A percentile compares a stretch with the other conserved stretches of the same genome.
These are phyloP conservation scores for Penicillium olsonii DNA, from an alignment of 2,329 filamentous ascomycete species.

Conservation along the genomic window DNA sequence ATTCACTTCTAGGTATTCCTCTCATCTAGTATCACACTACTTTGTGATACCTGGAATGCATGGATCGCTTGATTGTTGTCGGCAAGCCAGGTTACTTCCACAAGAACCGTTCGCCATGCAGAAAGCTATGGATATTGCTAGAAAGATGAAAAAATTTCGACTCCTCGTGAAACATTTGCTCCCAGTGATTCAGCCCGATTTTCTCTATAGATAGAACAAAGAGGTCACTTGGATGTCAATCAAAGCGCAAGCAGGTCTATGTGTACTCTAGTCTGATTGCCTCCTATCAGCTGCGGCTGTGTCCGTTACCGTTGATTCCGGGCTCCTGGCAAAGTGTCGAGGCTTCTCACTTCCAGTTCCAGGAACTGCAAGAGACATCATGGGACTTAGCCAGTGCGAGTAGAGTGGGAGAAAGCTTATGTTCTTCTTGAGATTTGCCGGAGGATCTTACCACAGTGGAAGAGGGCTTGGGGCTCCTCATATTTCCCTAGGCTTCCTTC, in stretches of 20 bases:
- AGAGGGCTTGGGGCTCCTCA: neutral
- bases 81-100: constrained; percentile 22
- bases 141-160: constrained; percentile 3
- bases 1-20: neutral
- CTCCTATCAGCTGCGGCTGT: constrained; percentile 18
- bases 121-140: constrained; percentile 18
- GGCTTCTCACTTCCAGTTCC: neutral
- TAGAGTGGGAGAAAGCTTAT: constrained; percentile 6
- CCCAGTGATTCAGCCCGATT: constrained; percentile 13
- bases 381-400: constrained; percentile 6
- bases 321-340: constrained; percentile 1
- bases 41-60: constrained; percentile 22
- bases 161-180: constrained; percentile 16
- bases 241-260: constrained; percentile 7
- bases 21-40: constrained; percentile 16
- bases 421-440: constrained; percentile 3
- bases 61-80: constrained; percentile 9
- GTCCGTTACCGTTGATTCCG: constrained; percentile 18
- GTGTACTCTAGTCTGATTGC: constrained; percentile 7
- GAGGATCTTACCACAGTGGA: constrained; percentile 5
- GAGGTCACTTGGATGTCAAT: constrained; percentile 5
- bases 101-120: constrained; percentile 13
- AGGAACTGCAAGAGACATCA: constrained; percentile 1
- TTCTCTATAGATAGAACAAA: constrained; percentile 19
- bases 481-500: neutral